phyloP scores from a whole-genome alignment of 106 monocot species.

The Iris macrosiphon region DNA sequence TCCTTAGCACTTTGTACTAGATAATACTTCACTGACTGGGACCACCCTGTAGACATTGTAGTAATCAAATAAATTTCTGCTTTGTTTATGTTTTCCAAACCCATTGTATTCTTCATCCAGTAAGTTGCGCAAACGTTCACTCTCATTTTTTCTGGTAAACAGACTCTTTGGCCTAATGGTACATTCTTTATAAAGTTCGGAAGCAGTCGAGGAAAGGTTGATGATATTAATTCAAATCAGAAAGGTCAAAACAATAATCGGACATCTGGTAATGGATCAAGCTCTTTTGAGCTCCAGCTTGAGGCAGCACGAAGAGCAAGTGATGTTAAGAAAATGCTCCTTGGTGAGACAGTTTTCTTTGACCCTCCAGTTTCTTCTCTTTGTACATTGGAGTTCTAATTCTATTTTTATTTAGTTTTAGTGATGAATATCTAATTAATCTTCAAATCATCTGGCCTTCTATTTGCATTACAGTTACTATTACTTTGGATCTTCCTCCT shows the following conservation, averaged over 20 bases:
- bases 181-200: constrained; percentile 72
- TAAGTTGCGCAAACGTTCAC: too few species aligned
- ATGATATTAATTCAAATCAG: constrained; percentile 2
- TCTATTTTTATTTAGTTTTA: too few species aligned
- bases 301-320: constrained; percentile 83
- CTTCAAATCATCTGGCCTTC: too few species aligned
- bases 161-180: constrained; percentile 91
- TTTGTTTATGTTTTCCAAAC: too few species aligned
- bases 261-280: neutral
- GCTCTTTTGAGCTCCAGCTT: constrained; percentile 74
- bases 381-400: neutral
- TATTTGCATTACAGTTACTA: too few species aligned
- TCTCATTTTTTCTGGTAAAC: constrained; percentile 3
- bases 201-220: constrained; percentile 22
- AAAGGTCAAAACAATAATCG: constrained; percentile 19
- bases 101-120: too few species aligned
- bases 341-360: constrained; percentile 40
- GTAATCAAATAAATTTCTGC: too few species aligned
- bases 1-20: too few species aligned
- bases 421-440: too few species aligned
- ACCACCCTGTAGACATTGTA: too few species aligned
- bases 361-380: neutral
- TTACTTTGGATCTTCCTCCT: too few species aligned
- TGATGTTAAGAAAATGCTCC: constrained; percentile 79
- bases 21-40: too few species aligned